Evolutionary conservation across 2,329 filamentous ascomycete species (phyloP).

Genomic region (Fusarium torulosum): DNA sequence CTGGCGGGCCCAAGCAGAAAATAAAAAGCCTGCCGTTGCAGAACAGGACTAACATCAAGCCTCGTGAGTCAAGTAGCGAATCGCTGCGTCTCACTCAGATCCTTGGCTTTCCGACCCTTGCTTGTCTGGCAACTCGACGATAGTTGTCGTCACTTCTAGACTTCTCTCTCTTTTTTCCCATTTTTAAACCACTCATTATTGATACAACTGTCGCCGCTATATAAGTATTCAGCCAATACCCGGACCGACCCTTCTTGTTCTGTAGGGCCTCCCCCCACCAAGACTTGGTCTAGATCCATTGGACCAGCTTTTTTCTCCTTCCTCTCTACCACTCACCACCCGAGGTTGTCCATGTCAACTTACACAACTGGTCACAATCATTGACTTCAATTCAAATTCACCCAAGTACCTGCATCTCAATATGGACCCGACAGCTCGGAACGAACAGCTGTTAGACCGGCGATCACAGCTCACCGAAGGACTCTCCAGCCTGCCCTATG

Average conservation of each 20-base stretch:
- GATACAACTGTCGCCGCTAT: constrained; percentile 14
- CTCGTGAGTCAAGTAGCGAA: constrained; percentile 7
- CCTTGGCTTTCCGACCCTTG: constrained; percentile 21
- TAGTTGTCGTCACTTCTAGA: constrained; percentile 26
- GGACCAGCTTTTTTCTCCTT: constrained; percentile 22
- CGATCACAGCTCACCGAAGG: constrained; percentile 69
- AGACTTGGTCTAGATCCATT: constrained; percentile 25
- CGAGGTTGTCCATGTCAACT: constrained; percentile 5
- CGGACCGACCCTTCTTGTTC: constrained; percentile 20
- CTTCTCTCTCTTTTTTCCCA: constrained; percentile 3
- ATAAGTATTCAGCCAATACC: constrained; percentile 14
- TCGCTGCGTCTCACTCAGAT: background rate
- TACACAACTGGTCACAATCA: constrained; percentile 5
- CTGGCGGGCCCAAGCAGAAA: constrained; percentile 9
- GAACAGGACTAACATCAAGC: constrained; percentile 19
- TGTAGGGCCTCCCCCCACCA: constrained; percentile 17
- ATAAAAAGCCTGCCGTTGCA: constrained; percentile 19
- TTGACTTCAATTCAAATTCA: background rate
- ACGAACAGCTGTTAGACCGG: constrained; percentile 63
- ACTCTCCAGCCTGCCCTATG: constrained; percentile 67
- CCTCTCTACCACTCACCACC: constrained; percentile 1
- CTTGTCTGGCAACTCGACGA: constrained; percentile 18
- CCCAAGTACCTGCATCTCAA: background rate
- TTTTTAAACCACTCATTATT: background rate
- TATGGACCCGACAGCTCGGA: constrained; percentile 55